Base-by-base conservation (phyloP, 2,329 filamentous ascomycete genomes). In the Neofusicoccum kwambonambiense region DNA sequence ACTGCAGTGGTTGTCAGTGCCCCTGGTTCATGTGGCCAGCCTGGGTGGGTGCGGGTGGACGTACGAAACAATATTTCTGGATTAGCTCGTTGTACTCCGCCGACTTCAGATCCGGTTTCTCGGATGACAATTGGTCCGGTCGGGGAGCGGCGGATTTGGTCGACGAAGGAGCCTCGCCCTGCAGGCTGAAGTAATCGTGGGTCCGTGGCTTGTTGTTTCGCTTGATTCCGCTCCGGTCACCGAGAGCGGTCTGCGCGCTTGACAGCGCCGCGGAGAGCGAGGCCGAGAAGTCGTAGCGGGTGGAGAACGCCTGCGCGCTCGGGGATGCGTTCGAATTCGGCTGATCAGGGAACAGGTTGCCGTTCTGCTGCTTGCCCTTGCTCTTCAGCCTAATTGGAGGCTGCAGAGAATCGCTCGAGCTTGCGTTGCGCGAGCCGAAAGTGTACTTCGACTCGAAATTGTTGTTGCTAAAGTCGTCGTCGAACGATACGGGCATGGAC, bases 61-160 rank as follows among this genome's bases (percentile, higher is more conserved):
- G 88, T 94, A 97, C 94, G 87, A 98, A 99, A 86, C 95, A 99
- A 85, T 97, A 99, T 83, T 96, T 97, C 83, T 96, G 93, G 78
- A 99, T 90, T 69, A 99, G 86, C 80, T 99, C 95, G 80, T 96
- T 92, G 78, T 99, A 98, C 66, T 94, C 93, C 67, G 92, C 89
- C 69, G 93, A 96, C 67, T 93, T 87, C 69, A 97, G 89, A 73
- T 86, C 84, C 50, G 89, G 88, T 73, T 89, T 87, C 73, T 86
- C 85, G 44, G 84, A 82, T 13, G 84, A 80, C 70, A 82, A 83
- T 76, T 74, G 85, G 82, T 79, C 85, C 74, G 78, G 86, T 62
- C 83, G 76, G 42, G 75, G 78, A 74, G 77, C 76, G 69, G 72
- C 75, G 63, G 72, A 74, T 45, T 68, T 67, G 39, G 70, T 68